phyloP scores from a whole-genome alignment of 129 eudicot genomes.

The Pulicaria dysenterica region DNA sequence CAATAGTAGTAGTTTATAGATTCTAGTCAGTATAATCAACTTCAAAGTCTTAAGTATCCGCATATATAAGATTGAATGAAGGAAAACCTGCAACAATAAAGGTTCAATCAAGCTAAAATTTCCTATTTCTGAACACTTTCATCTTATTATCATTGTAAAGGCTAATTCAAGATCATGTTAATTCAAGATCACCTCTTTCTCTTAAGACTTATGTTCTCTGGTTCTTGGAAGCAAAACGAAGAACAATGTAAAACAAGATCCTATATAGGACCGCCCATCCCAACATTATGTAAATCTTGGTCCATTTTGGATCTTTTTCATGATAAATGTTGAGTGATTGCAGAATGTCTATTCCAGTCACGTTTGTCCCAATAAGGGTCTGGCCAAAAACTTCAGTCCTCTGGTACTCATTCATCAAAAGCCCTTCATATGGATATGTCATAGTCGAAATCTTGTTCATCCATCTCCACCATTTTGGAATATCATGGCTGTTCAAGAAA shows the following conservation, averaged over 20 bases:
- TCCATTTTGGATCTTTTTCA: slow-evolving; percentile 48
- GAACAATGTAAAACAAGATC: slow-evolving; percentile 62
- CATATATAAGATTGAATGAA: slow-evolving; percentile 11
- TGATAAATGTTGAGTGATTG: slow-evolving; percentile 47
- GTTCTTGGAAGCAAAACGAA: slow-evolving; percentile 83
- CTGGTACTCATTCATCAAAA: slow-evolving; percentile 67
- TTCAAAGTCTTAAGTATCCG: slow-evolving; percentile 21
- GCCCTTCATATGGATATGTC: slow-evolving; percentile 84
- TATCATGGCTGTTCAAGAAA: slow-evolving; percentile 53
- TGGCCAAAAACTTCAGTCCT: slow-evolving; percentile 38
- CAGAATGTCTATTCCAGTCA: slow-evolving; percentile 50
- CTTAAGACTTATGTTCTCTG: slow-evolving; percentile 52
- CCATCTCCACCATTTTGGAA: slow-evolving; percentile 78
- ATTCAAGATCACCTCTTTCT: slow-evolving; percentile 19
- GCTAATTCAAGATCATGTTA: slow-evolving; percentile 25
- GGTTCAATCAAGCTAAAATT: slow-evolving; percentile 34
- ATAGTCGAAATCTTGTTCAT: slow-evolving; percentile 74
- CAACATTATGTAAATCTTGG: slow-evolving; percentile 58
- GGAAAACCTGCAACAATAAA: slow-evolving; percentile 14
- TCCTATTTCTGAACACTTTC: slow-evolving; percentile 35
- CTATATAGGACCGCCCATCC: slow-evolving; percentile 81
- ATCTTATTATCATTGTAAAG: slow-evolving; percentile 21
- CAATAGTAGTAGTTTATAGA: neutral
- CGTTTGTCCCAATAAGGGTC: slow-evolving; percentile 20
- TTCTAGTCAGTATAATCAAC: neutral